Evolutionary conservation across 371 early-diverging fungal genomes (phyloP), one percentile per base, ranked within the genome.

Genomic region (Haplosporangium sp.): DNA sequence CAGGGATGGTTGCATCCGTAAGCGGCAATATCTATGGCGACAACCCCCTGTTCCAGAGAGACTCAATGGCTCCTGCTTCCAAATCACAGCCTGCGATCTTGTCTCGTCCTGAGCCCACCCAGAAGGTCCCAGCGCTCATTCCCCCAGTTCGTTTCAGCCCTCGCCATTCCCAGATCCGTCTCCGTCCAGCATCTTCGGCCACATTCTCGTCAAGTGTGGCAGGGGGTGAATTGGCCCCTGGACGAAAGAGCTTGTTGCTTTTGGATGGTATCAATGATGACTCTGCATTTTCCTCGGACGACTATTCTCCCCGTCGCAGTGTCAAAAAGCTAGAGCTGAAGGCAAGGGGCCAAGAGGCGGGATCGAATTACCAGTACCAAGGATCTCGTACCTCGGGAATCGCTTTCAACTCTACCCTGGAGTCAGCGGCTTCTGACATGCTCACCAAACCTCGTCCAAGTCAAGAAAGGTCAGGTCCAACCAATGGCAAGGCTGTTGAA

Each of bases 21-120:
- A 95, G 95, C 62, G 84, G 86, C 53, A 90, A 90, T 60, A 95
- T 96, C 10, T 97, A 96, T 67, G 96, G 96, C 45, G 83, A 81
- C 61, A 94, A 91, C 59, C 92, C 95, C 18, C 82, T 96, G 48
- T 94, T 95, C 73, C 86, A 93, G 59, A 55, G 80, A 21, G 80
- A 79, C 43, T 58, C 74, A 40, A 73, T 73, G 3, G 60, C 80
- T 11, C 65, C 63, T 47, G 69, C 67, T 12, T 68, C 64, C 37
- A 69, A 75, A 56, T 67, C 90, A 1, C 83, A 86, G 51, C 85
- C 84, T 6, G 82, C 88, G 13, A 67, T 87, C 10, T 80, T 85
- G 40, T 69, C 85, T 6, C 67, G 84, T 0, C 57, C 80, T 1
- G 83, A 80, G 55, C 80, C 77, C 13, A 82, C 88, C 46, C 87